phyloP scores from a whole-genome alignment of 768 basidiomycete genomes.

The Xanthoconium stramineum region DNA sequence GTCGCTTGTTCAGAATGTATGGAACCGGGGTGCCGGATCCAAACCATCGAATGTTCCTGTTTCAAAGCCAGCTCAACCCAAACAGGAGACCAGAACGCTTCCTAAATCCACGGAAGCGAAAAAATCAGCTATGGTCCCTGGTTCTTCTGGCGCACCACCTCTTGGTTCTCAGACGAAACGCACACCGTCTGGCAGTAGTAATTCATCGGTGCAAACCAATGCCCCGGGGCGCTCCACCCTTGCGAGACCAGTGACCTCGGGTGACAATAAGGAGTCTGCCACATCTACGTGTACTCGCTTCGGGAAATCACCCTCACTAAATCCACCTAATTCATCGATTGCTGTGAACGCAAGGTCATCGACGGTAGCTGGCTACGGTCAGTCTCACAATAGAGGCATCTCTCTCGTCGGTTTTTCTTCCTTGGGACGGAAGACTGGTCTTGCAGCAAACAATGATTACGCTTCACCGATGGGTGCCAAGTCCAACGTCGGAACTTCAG shows the following conservation, averaged over 20 bases:
- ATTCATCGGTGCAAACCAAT: constrained; percentile 1
- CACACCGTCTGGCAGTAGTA: constrained; percentile 15
- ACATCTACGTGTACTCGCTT: constrained; percentile 18
- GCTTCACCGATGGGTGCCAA: constrained; percentile 31
- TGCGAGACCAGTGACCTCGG: constrained; percentile 6
- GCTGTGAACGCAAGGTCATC: constrained; percentile 12
- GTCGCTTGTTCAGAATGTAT: constrained; percentile 67
- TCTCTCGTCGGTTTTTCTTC: constrained; percentile 34
- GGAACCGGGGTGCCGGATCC: constrained; percentile 52
- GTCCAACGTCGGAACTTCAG: constrained; percentile 13
- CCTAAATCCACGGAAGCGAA: constrained; percentile 14
- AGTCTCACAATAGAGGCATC: constrained; percentile 12
- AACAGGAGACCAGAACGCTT: constrained; percentile 13
- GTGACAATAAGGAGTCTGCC: constrained; percentile 1
- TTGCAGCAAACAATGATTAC: constrained; percentile 16
- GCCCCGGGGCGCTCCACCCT: constrained; percentile 13
- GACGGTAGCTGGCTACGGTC: constrained; percentile 19
- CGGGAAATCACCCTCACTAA: constrained; percentile 20
- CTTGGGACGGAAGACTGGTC: constrained; percentile 36
- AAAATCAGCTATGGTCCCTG: constrained; percentile 18
- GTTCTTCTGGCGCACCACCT: constrained; percentile 23
- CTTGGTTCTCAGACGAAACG: constrained; percentile 17
- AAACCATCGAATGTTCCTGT: constrained; percentile 28
- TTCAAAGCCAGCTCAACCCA: constrained; percentile 22
- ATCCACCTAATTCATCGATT: constrained; percentile 8